Evolutionary conservation across 1,284 basidiomycete genomes (phyloP).

Genomic region (Austroboletus novae-zelandiae): DNA sequence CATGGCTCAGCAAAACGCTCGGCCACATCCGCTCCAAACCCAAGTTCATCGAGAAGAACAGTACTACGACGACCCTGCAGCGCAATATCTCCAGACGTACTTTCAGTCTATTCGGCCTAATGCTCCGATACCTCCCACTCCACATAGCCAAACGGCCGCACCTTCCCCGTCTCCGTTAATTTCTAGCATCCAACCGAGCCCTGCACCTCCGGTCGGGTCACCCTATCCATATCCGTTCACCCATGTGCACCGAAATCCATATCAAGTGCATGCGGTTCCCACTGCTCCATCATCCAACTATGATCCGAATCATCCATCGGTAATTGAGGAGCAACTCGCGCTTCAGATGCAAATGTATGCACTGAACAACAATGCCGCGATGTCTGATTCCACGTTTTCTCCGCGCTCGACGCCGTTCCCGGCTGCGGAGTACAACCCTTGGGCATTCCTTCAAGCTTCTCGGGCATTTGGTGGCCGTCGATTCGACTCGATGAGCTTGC

Average conservation of each 20-base stretch:
- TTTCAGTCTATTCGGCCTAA: slow-evolving; percentile 58
- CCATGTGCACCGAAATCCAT: slow-evolving; percentile 58
- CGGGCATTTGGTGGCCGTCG: slow-evolving; percentile 39
- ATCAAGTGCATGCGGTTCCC: slow-evolving; percentile 35
- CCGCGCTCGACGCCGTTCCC: slow-evolving; percentile 71
- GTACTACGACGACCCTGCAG: slow-evolving; percentile 51
- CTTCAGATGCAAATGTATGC: slow-evolving; percentile 76
- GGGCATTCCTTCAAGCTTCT: slow-evolving; percentile 60
- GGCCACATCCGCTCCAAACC: slow-evolving; percentile 29
- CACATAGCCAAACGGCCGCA: slow-evolving; percentile 68
- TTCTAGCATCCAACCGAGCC: slow-evolving; percentile 45
- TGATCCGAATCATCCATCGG: slow-evolving; percentile 49
- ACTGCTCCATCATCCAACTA: slow-evolving; percentile 45
- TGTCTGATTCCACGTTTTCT: slow-evolving; percentile 69
- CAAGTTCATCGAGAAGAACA: slow-evolving; percentile 30
- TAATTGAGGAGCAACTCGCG: slow-evolving; percentile 64
- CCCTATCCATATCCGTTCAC: slow-evolving; percentile 75
- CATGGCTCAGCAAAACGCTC: slow-evolving; percentile 11
- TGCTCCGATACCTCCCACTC: slow-evolving; percentile 73
- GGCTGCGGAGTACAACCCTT: slow-evolving; percentile 57
- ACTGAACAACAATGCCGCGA: slow-evolving; percentile 60
- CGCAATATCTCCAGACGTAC: slow-evolving; percentile 58
- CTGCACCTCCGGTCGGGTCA: slow-evolving; percentile 56
- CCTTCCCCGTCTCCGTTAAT: slow-evolving; percentile 65
- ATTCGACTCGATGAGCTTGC: slow-evolving; percentile 52